Evolutionary conservation across 192 early-diverging fungal species (phyloP).

Genomic region (Glomus cerebriforme): DNA sequence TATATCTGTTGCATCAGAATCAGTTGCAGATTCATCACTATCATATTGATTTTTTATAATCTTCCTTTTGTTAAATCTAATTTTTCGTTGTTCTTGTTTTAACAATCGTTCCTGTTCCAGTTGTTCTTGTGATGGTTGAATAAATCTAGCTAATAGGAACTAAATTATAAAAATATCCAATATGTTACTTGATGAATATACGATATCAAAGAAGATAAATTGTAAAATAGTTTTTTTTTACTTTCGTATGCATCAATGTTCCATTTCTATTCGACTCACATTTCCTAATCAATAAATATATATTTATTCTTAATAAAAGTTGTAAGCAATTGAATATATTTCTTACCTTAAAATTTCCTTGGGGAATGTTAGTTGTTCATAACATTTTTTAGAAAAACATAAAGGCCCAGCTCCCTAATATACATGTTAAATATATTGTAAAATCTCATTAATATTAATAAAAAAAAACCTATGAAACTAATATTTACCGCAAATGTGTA

Average conservation of each 20-base stretch:
- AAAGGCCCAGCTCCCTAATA: slow-evolving; percentile 3
- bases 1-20: not conserved
- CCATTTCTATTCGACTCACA: not conserved
- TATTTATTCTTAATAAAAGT: no score
- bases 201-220: not conserved
- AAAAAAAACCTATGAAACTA: not conserved
- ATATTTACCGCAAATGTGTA: slow-evolving; percentile 23
- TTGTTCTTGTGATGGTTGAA: not conserved
- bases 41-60: not conserved
- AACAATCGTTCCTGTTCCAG: no score
- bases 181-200: not conserved
- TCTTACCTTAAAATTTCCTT: not conserved
- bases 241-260: slow-evolving; percentile 15
- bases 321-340: no score
- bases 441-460: not conserved
- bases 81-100: not conserved
- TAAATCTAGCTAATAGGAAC: not conserved
- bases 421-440: not conserved
- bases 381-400: not conserved
- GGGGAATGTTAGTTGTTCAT: slow-evolving; percentile 9
- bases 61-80: not conserved
- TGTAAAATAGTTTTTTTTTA: not conserved
- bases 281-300: not conserved
- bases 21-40: not conserved
- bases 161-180: not conserved